Base-by-base conservation (phyloP, 139 green algal genomes). In the Raphidocelis subcapitata region DNA sequence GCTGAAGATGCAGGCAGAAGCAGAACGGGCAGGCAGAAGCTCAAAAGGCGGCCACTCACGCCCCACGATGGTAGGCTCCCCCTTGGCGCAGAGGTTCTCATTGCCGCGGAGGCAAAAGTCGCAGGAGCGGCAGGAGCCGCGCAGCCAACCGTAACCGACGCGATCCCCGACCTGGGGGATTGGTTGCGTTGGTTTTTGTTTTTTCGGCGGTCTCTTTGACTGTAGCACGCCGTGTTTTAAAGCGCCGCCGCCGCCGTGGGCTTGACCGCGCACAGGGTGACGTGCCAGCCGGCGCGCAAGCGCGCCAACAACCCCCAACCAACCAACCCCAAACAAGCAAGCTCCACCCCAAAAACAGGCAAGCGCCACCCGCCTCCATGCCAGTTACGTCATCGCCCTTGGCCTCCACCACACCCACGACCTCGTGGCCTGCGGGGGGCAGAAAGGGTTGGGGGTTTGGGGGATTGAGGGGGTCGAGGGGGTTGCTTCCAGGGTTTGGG, bases 101-200 rank as follows among this genome's bases (percentile, higher is more conserved):
- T 86, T 65, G 23, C 85, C 85, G 0, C 54, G 47, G 32, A 85
- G 46, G 73, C 87, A 92, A 33, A 57, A 52, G 18, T 33, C 35
- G 74, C 87, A 92, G n/a, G 59, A 5, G 26, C 80, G 59, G 81
- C 87, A 92, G 62, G 44, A 79, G 66, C 82, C 52, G 1, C 37
- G 60, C 63, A 89, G 85, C 81, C 84, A 90, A 26, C 79, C 81
- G n/a, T 85, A 71, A 8, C 86, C 86, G 15, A 85, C 83, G 3
- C 73, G 54, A 41, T 82, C 57, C 23, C 82, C 76, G 12, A 72
- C 63, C 44, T 55, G 16, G 26, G 37, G 3, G 20, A 8, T 8
- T 12, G 10, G 36, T 15, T 69, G 12, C n/a, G 60, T 4, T 55
- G 47, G 47, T 55, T 24, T 55, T 14, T 14, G 14, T 24, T 16